Conservation (phyloP, 768 basidiomycete species). For the Ramaria sp. region DNA sequence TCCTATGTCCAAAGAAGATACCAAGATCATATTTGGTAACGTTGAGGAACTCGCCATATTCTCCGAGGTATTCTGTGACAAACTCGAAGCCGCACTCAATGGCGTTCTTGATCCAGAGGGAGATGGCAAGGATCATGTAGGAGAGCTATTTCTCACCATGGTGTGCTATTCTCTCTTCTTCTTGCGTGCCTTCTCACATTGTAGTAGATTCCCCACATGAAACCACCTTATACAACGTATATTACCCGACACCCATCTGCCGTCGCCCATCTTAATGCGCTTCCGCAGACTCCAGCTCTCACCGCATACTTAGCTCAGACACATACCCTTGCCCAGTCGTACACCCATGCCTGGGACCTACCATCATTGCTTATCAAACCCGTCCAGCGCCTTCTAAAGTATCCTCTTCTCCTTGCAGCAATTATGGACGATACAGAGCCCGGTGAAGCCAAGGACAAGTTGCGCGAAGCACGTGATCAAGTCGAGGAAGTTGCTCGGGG, state of each 20-base stretch:
- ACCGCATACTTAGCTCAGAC: slow-evolving; percentile 57
- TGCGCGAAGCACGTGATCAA: slow-evolving; percentile 39
- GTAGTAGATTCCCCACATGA: slow-evolving; percentile 53
- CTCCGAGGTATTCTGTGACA: slow-evolving; percentile 52
- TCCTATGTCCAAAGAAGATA: slow-evolving; percentile 65
- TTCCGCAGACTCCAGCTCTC: slow-evolving; percentile 45
- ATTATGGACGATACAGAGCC: slow-evolving; percentile 63
- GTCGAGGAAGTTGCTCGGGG: slow-evolving; percentile 67
- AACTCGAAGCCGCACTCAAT: slow-evolving; percentile 58
- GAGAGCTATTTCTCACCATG: slow-evolving; percentile 54
- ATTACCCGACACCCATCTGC: slow-evolving; percentile 74
- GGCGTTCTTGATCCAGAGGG: slow-evolving; percentile 43
- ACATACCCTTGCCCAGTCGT: slow-evolving; percentile 49
- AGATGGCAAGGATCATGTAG: slow-evolving; percentile 59
- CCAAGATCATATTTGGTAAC: slow-evolving; percentile 65
- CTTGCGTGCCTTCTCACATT: slow-evolving; percentile 8
- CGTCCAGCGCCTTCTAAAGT: slow-evolving; percentile 92
- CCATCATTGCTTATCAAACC: slow-evolving; percentile 94
- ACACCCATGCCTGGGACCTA: slow-evolving; percentile 88
- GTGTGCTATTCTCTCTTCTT: slow-evolving; percentile 31
- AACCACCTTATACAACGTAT: slow-evolving; percentile 65
- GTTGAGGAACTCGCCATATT: slow-evolving; percentile 65
- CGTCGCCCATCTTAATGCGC: slow-evolving; percentile 48
- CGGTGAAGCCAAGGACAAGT: slow-evolving; percentile 55
- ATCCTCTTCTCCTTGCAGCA: slow-evolving; percentile 71